phyloP scores from a whole-genome alignment of 495 filamentous ascomycete genomes.

The Lasiosphaeriaceae sp. region DNA sequence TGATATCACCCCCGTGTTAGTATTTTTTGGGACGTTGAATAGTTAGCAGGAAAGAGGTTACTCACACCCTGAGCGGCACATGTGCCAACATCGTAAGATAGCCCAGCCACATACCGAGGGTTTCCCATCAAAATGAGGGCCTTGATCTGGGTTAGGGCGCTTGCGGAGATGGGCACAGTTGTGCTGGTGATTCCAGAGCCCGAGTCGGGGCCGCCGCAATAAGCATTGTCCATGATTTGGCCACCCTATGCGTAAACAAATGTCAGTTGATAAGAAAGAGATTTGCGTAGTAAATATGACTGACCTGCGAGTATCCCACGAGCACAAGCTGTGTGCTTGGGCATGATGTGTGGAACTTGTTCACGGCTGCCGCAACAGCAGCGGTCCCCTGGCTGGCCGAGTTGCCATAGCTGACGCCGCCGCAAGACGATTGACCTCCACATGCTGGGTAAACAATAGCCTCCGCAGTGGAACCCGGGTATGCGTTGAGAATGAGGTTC shows the following conservation, averaged over 20 bases:
- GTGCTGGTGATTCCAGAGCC: conserved; percentile 18
- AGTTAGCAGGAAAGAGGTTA: conserved; percentile 1
- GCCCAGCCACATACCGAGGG: conserved; percentile 49
- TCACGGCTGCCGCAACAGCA: conserved; percentile 53
- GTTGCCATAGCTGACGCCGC: conserved; percentile 49
- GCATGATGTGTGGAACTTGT: conserved; percentile 48
- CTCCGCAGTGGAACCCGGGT: conserved; percentile 53
- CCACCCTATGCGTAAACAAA: conserved; percentile 45
- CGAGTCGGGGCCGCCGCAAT: conserved; percentile 54
- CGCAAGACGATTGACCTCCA: conserved; percentile 46
- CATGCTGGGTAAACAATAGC: conserved; percentile 49
- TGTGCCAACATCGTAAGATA: conserved; percentile 61
- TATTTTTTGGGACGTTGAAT: not conserved
- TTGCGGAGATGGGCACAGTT: conserved; percentile 41
- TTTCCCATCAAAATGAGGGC: conserved; percentile 62
- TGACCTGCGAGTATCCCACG: conserved; percentile 61
- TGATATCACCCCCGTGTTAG: conserved; percentile 6
- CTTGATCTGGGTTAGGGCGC: conserved; percentile 40
- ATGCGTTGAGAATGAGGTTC: conserved; percentile 47
- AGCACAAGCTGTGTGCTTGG: conserved; percentile 54
- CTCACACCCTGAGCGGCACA: conserved; percentile 56
- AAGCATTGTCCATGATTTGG: conserved; percentile 60
- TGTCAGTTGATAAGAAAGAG: conserved; percentile 20
- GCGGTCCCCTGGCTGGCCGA: conserved; percentile 49
- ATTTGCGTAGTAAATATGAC: conserved; percentile 10